Base-by-base conservation (phyloP, 805 yeast genomes). In the Candida piceae region DNA sequence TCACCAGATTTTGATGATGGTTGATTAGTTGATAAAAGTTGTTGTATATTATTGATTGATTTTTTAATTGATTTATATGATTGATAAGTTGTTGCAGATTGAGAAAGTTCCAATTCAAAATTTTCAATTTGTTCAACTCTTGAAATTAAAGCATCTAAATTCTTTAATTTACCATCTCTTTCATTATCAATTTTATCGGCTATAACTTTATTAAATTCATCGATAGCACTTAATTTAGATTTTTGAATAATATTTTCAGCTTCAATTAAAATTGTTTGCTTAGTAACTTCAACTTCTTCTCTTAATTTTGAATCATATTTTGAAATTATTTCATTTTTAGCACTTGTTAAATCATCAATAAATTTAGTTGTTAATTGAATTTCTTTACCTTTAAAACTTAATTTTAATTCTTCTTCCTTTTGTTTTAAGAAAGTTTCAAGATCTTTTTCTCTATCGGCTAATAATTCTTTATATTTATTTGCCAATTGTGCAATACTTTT, bases 161-260 rank as follows among this genome's bases (percentile, higher is more conserved):
- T 70, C 32, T 82, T 70, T 50, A 89, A 74, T 55, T 93, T 80
- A 19, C 88, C 86, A 45, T 80, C 70, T 63, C 97, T 80, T 68
- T 84, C 95, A 10, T 58, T 45, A 45, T 82, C 89, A 36, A 89
- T 72, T 41, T 72, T 72, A 37, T 74, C 70, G 31, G 70, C 57
- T 32, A 87, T 67, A 39, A 75, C 66, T 36, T 69, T 65, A 44
- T 79, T 74, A 57, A 84, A 78, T 53, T 76, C 78, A 47, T 79
- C 73, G 40, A 86, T 76, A 49, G 83, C 81, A 47, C 78, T 80
- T 34, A 80, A 65, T 51, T 85, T 75, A 39, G 80, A 76, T 55
- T 82, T 68, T 8, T 78, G 66, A 21, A 86, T 72, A 37, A 80
- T 79, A 61, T 86, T 88, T 41, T 78, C 78, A 15, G 88, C 89